Evolutionary conservation across 1,284 basidiomycete genomes (phyloP), one percentile per base, ranked within the genome.

Genomic region (Ustilago vetiveriae): DNA sequence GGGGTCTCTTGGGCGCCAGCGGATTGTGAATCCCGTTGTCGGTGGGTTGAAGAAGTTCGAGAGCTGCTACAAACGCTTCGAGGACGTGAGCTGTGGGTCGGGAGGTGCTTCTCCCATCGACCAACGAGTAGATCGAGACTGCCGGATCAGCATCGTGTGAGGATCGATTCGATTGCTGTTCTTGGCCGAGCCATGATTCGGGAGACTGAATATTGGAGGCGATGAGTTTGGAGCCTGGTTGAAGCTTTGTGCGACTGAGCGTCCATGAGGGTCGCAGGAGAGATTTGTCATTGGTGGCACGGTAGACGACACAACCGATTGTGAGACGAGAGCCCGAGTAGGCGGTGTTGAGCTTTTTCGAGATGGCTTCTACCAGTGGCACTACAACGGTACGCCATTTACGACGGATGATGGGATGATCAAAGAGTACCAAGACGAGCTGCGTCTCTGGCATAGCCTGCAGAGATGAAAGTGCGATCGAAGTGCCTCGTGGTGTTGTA

Each of bases 381-480:
- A 58, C 52, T 14, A 71, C 57, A 19, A 63, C 50, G 17, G 41
- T 24, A 29, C 57, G 40, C 68, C 68, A 71, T n/a, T 49, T 58
- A 30, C 50, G 44, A 14, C 58, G 54, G 1, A 63, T 42, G 36
- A 42, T 40, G 37, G 68, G 58, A 48, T 71, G 68, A 22, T 71
- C 63, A 38, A 66, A 54, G 14, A 71, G 38, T 13, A 67, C 58
- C 16, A 62, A 41, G 6, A 67, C 68, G 16, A 71, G 54, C 40
- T 66, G 68, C 0, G 68, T 53, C 39, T 71, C 68, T n/a, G 63
- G 63, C 2, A 71, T 29, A 1, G 68, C 57, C 11, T 62, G 58
- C 0, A 66, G 51, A 3, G 54, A 53, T 5, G 68, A 66, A 13
- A 71, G 47, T 1, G 63, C 58, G 30, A 65, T 53, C n/a, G 67